These are phyloP conservation scores for Monotropa hypopitys DNA, from an alignment of 179 eudicot species.

Conservation along the genomic window DNA sequence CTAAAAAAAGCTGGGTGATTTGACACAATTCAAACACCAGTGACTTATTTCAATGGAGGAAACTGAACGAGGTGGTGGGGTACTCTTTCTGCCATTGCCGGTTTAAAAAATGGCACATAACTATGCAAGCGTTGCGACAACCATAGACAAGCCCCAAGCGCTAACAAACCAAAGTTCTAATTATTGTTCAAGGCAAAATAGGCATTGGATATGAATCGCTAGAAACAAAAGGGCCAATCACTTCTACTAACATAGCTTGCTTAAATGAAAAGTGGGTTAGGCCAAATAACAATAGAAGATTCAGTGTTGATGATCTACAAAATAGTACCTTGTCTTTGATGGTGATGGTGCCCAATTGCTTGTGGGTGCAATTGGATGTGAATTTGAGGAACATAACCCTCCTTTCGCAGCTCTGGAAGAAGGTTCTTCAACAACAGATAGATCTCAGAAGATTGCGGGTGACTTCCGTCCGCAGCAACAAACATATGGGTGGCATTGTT, in stretches of 20 bases:
- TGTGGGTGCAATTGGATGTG: constrained; percentile 4
- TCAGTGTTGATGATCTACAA: neutral
- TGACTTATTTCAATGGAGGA: too few species aligned
- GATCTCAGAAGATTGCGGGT: constrained; percentile 21
- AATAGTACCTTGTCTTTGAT: neutral
- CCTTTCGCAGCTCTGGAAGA: constrained; percentile 27
- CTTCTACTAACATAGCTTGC: neutral
- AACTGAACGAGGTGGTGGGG: too few species aligned
- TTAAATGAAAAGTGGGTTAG: neutral
- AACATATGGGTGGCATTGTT: constrained; percentile 26
- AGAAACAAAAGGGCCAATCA: neutral
- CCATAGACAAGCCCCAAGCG: too few species aligned
- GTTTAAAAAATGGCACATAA: too few species aligned
- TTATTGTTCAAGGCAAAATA: neutral
- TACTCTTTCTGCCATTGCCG: too few species aligned
- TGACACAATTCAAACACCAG: too few species aligned
- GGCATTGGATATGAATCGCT: neutral
- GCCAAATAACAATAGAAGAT: neutral
- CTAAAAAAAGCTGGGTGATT: too few species aligned
- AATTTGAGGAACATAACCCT: constrained; percentile 26
- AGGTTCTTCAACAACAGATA: constrained; percentile 21
- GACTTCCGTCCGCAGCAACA: constrained; percentile 29
- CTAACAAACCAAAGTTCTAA: too few species aligned
- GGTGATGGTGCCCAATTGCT: neutral
- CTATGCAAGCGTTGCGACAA: too few species aligned